Conservation (phyloP, 495 filamentous ascomycete genomes). For the Trichoderma asperelloides region DNA sequence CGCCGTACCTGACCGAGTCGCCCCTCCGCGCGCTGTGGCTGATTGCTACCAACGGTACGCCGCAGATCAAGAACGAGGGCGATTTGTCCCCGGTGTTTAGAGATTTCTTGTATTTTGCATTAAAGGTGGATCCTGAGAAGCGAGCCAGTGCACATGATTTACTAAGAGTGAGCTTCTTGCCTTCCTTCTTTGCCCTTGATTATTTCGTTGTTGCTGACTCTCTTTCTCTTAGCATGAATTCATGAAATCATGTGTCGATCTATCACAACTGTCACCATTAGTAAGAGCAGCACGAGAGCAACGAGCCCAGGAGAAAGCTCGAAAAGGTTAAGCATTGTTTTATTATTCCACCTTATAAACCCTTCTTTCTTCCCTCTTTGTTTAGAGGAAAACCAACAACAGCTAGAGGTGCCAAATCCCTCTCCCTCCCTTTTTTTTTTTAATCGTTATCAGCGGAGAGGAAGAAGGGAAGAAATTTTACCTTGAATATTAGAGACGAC, state of each 20-base stretch:
- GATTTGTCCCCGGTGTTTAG: conserved; percentile 70
- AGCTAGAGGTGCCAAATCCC: background rate
- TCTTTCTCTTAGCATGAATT: conserved; percentile 70
- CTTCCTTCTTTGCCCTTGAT: conserved; percentile 1
- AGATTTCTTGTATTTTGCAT: conserved; percentile 81
- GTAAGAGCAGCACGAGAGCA: conserved; percentile 78
- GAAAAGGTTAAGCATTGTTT: conserved; percentile 41
- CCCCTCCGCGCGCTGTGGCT: conserved; percentile 88
- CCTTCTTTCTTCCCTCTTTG: background rate
- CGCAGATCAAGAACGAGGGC: conserved; percentile 87
- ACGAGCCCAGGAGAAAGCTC: conserved; percentile 73
- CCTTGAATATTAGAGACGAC: background rate
- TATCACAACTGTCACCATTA: conserved; percentile 56
- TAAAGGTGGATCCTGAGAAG: conserved; percentile 96
- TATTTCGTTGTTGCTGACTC: background rate
- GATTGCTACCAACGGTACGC: conserved; percentile 95
- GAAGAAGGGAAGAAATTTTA: background rate
- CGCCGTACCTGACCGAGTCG: conserved; percentile 91
- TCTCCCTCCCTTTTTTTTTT: background rate
- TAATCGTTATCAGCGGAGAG: background rate
- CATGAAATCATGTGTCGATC: conserved; percentile 73
- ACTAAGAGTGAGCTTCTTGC: conserved; percentile 56
- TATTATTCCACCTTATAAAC: background rate
- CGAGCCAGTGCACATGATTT: conserved; percentile 89
- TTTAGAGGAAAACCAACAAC: background rate